A percentile compares a stretch with the other conserved stretches of the same genome.
phyloP scores from a whole-genome alignment of 2,329 filamentous ascomycete species.

The Aspergillus sojae region DNA sequence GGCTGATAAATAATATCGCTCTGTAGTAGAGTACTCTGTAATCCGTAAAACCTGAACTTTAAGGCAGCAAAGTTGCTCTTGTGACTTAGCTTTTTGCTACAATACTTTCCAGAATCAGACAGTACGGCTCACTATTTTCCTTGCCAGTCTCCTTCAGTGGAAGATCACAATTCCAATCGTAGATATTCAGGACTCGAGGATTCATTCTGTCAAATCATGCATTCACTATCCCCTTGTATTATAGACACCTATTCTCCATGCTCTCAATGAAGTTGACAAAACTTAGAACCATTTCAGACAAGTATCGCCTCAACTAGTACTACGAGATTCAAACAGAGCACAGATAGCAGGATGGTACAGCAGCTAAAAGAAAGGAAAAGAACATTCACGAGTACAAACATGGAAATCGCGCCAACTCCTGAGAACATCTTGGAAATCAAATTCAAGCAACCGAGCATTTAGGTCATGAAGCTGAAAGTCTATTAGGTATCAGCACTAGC shows the following conservation, averaged over 20 bases:
- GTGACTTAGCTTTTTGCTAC: too few species aligned
- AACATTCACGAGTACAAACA: neutral
- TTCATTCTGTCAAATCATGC: neutral
- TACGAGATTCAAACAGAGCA: neutral
- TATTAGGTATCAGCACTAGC: slow-evolving; percentile 35
- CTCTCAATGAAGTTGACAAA: neutral
- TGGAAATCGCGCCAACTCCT: neutral
- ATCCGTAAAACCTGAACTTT: slow-evolving; percentile 14
- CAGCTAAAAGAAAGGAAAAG: neutral
- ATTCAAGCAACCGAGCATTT: slow-evolving; percentile 20
- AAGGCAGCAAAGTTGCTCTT: slow-evolving; percentile 9
- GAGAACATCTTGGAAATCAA: slow-evolving; percentile 7
- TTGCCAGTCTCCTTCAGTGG: neutral
- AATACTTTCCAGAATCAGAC: too few species aligned
- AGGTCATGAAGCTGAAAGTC: slow-evolving; percentile 29
- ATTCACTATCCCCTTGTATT: neutral
- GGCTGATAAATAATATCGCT: neutral
- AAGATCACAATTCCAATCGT: neutral
- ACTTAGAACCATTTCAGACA: neutral
- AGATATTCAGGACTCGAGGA: neutral
- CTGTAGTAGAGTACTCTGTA: neutral
- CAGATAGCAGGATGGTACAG: neutral
- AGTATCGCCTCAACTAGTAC: neutral
- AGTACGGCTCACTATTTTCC: neutral
- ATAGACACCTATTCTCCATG: neutral